Evolutionary conservation across 2,329 filamentous ascomycete genomes (phyloP), one percentile per base, ranked within the genome.

Genomic region (Fusarium albosuccineum): DNA sequence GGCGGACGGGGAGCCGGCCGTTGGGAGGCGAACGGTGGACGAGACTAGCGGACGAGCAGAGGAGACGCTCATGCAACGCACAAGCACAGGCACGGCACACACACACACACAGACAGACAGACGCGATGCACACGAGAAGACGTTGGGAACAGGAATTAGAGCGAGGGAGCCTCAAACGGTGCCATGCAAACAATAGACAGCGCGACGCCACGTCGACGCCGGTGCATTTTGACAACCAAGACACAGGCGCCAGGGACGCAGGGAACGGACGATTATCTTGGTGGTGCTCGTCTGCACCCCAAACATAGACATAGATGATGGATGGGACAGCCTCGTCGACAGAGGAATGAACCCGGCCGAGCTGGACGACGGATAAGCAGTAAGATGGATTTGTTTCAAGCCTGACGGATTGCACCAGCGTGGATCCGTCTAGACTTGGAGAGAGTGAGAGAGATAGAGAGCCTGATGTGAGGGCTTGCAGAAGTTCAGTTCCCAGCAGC

Each of bases 131-230:
- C 40, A n/a, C n/a, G 13, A 40, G 26, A 52, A 48, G 17, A 39
- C 36, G 62, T 57, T 53, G 53, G 37, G 52, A 54, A 41, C 56
- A 34, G 13, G 36, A 61, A 66, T 22, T 49, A 46, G 58, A 69
- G 22, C 22, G 60, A 48, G 45, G 45, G 58, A 56, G 65, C 56
- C 59, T 70, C 54, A 49, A 62, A 62, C 57, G 51, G 65, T 49
- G 60, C 55, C 61, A 70, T 69, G 67, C 69, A 72, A 48, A 64
- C 44, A 63, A 69, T 57, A 56, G 50, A 57, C 56, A 58, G 50
- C 60, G 58, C 65, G 52, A 52, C 65, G 70, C 70, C 67, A 65
- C 67, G 60, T 17, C 41, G 50, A 51, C 26, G 44, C 44, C 40
- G 16, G 51, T 60, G 57, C 33, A 37, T 45, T 44, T 56, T 34